phyloP scores from a whole-genome alignment of 352 stramenopile species.

The Proteromonas lacertae region DNA sequence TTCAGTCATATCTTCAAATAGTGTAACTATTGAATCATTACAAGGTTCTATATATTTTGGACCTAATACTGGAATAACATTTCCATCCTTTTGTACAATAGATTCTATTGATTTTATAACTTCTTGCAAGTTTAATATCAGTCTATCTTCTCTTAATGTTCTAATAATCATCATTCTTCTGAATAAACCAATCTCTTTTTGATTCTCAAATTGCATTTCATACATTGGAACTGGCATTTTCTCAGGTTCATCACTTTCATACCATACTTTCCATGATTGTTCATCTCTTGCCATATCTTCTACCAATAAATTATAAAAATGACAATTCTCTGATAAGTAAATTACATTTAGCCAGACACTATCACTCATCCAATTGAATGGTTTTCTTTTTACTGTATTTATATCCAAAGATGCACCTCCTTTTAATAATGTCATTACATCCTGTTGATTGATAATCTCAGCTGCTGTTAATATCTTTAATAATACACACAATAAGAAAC shows the following conservation, averaged over 20 bases:
- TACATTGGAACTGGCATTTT: constrained; percentile 41
- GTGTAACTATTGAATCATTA: constrained; percentile 61
- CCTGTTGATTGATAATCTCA: constrained; percentile 28
- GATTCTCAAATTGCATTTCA: constrained; percentile 11
- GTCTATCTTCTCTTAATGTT: constrained; percentile 56
- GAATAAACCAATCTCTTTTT: constrained; percentile 34
- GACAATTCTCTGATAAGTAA: constrained; percentile 18
- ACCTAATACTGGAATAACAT: constrained; percentile 9
- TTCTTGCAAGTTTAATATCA: constrained; percentile 50
- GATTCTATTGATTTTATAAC: constrained; percentile 41
- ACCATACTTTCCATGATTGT: constrained; percentile 54
- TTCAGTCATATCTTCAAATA: constrained; percentile 48
- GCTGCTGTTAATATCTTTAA: constrained; percentile 67
- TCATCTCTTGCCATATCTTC: constrained; percentile 65
- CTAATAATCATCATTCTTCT: constrained; percentile 56
- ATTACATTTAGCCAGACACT: constrained; percentile 62
- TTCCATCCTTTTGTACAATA: constrained; percentile 20
- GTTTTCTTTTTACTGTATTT: constrained; percentile 39
- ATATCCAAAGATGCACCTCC: constrained; percentile 54
- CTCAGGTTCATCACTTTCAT: constrained; percentile 61
- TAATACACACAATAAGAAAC: constrained; percentile 52
- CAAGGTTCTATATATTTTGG: constrained; percentile 54
- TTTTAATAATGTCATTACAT: constrained; percentile 54
- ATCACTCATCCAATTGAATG: constrained; percentile 55
- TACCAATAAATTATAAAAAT: constrained; percentile 32